A percentile compares a stretch with the other conserved stretches of the same genome.
These are phyloP conservation scores for Talaromyces sp. DNA, from an alignment of 2,329 filamentous ascomycete species.

Conservation along the genomic window DNA sequence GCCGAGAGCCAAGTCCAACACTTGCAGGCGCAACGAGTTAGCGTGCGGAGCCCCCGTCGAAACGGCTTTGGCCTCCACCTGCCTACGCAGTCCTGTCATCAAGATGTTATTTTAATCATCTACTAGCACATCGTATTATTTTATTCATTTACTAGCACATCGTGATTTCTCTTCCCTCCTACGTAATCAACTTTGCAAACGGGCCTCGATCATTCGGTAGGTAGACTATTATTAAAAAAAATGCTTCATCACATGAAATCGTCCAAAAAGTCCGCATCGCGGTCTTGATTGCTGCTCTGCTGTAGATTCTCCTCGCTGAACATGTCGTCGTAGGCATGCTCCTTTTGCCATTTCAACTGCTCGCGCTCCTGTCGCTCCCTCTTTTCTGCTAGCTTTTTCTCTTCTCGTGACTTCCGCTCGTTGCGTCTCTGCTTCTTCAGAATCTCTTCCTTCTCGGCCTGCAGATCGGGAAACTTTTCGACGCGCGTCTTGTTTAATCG, in stretches of 20 bases:
- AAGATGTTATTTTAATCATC: too few species aligned
- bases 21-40: neutral
- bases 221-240: too few species aligned
- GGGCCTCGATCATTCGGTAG: neutral
- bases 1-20: neutral
- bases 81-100: neutral
- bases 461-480: conserved; percentile 80
- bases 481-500: conserved; percentile 95
- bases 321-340: conserved; percentile 95
- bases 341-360: conserved; percentile 88
- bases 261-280: conserved; percentile 67
- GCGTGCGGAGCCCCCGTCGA: neutral
- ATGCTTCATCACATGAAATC: conserved; percentile 92
- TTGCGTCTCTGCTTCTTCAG: conserved; percentile 64
- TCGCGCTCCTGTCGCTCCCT: conserved; percentile 64
- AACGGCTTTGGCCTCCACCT: neutral
- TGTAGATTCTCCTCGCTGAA: conserved; percentile 79
- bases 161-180: neutral
- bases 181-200: neutral
- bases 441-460: conserved; percentile 73
- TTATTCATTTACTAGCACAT: neutral
- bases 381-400: conserved; percentile 36
- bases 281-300: conserved; percentile 76
- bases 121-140: neutral
- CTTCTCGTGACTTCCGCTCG: conserved; percentile 48